phyloP scores from a whole-genome alignment of 139 green algal species.

The Coccomyxa sp. region DNA sequence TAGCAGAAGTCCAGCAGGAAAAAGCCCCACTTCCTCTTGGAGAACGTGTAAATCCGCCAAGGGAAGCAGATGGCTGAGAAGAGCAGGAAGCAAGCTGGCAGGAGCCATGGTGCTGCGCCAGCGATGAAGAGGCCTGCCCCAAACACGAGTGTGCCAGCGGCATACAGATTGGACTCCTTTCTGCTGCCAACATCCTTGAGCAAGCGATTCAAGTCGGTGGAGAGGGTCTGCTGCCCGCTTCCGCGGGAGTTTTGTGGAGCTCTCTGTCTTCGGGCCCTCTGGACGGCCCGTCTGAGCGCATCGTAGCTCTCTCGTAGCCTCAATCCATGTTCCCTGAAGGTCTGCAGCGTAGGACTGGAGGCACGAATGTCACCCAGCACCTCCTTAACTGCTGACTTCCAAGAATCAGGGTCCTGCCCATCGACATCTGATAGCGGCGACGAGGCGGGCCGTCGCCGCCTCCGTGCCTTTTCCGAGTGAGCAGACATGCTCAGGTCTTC shows the following conservation, averaged over 20 bases:
- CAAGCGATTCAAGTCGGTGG: neutral
- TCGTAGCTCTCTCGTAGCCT: neutral
- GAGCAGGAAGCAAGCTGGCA: conserved; percentile 38
- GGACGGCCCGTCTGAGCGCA: neutral
- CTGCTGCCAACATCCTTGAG: neutral
- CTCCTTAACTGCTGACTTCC: neutral
- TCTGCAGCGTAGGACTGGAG: neutral
- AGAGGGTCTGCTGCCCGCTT: neutral
- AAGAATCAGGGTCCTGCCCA: neutral
- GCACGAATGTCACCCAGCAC: neutral
- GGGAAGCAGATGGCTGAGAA: conserved; percentile 39
- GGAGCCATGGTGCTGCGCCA: conserved; percentile 30
- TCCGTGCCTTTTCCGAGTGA: no score
- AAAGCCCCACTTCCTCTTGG: conserved; percentile 23
- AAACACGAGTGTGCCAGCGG: conserved; percentile 24
- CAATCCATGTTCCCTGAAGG: neutral
- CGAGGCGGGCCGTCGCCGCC: no score
- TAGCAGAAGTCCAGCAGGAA: conserved; percentile 65
- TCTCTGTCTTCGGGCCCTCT: neutral
- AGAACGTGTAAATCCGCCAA: conserved; percentile 30
- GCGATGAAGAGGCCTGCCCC: conserved; percentile 29
- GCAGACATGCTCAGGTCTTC: no score
- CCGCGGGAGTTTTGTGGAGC: neutral
- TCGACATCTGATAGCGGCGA: no score
- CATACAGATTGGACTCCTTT: neutral